These are phyloP conservation scores for Kodamaea sagamina DNA, from an alignment of 805 yeast genomes.

Conservation along the genomic window DNA sequence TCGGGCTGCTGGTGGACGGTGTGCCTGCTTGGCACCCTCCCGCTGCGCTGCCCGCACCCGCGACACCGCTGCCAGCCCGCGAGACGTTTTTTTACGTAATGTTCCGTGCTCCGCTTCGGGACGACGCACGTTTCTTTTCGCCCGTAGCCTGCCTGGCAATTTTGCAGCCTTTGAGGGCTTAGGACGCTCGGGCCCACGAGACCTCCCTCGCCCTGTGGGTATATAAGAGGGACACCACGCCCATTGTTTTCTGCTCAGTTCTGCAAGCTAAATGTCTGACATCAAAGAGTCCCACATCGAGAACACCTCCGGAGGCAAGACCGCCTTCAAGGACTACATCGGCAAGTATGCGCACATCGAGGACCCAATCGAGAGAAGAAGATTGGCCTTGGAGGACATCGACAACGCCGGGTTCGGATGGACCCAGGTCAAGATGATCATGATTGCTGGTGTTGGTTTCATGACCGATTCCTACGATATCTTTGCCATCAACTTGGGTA, in stretches of 20 bases:
- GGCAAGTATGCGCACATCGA: slow-evolving; percentile 79
- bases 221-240: no score
- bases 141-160: no score
- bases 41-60: no score
- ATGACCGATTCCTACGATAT: slow-evolving; percentile 91
- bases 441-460: slow-evolving; percentile 92
- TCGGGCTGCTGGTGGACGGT: no score
- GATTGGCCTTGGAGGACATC: slow-evolving; percentile 80
- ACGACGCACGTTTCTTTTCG: no score
- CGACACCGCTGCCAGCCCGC: no score
- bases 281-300: slow-evolving; percentile 24
- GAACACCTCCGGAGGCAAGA: slow-evolving; percentile 64
- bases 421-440: slow-evolving; percentile 79
- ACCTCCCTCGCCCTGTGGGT: not conserved
- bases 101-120: no score
- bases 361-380: slow-evolving; percentile 85
- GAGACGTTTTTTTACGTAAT: no score
- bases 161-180: no score
- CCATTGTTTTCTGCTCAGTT: no score
- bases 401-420: slow-evolving; percentile 79
- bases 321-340: slow-evolving; percentile 81
- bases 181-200: not conserved
- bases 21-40: no score
- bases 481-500: slow-evolving; percentile 82
- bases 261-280: slow-evolving; percentile 23